phyloP scores from a whole-genome alignment of 75 land plant species.

The Cryptomeria japonica region DNA sequence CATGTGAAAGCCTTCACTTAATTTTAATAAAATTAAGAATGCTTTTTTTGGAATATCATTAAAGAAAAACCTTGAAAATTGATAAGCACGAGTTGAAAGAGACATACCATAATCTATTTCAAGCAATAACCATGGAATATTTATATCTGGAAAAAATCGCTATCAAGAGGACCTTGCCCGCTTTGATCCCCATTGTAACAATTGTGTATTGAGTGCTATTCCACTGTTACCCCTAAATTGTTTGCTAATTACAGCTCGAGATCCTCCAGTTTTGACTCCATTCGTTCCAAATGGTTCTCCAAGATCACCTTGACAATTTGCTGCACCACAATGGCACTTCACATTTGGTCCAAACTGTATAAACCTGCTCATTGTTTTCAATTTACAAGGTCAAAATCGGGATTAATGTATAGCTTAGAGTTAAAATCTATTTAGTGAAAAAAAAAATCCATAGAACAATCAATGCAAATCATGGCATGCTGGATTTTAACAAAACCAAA shows the following conservation, averaged over 20 bases:
- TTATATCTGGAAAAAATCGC: background rate
- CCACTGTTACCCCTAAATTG: background rate
- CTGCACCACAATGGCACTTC: slow-evolving; percentile 81
- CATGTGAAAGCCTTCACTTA: too few species aligned
- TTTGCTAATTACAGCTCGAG: slow-evolving; percentile 5
- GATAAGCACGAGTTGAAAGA: background rate
- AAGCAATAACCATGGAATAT: background rate
- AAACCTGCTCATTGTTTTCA: slow-evolving; percentile 49
- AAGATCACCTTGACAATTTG: slow-evolving; percentile 81
- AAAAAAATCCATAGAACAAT: background rate
- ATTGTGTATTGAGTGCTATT: background rate
- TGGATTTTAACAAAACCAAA: background rate
- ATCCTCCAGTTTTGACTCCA: slow-evolving; percentile 19
- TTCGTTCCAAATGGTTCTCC: slow-evolving; percentile 48
- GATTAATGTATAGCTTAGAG: background rate
- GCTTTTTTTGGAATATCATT: background rate
- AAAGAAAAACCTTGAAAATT: background rate
- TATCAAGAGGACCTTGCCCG: slow-evolving; percentile 29
- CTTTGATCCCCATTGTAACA: slow-evolving; percentile 37
- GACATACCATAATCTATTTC: background rate
- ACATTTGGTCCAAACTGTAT: slow-evolving; percentile 86
- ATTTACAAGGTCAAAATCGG: background rate
- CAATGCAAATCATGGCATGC: background rate
- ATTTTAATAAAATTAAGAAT: background rate
- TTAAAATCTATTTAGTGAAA: background rate